phyloP scores from a whole-genome alignment of 225 moss, liverwort and hornwort genomes.

The Bryoerythrophyllum caledonicum region DNA sequence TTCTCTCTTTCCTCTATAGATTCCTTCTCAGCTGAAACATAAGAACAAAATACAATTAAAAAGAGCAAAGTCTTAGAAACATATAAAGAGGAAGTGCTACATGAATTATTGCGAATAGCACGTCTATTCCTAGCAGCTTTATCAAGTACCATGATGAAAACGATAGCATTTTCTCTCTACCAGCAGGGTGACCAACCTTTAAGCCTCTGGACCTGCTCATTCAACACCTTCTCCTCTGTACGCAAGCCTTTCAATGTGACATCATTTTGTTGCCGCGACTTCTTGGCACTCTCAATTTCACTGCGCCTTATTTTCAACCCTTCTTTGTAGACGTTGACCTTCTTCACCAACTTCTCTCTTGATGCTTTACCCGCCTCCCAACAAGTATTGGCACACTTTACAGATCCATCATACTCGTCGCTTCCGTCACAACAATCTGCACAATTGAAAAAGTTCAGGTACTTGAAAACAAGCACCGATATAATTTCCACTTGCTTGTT shows the following conservation, averaged over 20 bases:
- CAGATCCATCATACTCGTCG: conserved; percentile 82
- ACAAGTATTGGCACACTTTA: conserved; percentile 67
- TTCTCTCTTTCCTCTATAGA: conserved; percentile 52
- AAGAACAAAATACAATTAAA: background rate
- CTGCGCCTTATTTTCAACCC: conserved; percentile 63
- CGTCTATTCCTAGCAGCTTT: conserved; percentile 8
- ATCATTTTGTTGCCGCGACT: conserved; percentile 58
- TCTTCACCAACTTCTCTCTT: conserved; percentile 81
- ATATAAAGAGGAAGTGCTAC: conserved; percentile 16
- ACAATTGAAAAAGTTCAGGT: conserved; percentile 11
- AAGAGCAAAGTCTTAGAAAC: conserved; percentile 6
- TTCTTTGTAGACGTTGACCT: conserved; percentile 69
- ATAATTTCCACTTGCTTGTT: background rate
- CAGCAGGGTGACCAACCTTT: conserved; percentile 41
- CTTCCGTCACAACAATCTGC: conserved; percentile 97
- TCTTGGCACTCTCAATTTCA: conserved; percentile 72
- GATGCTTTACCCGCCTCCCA: conserved; percentile 85
- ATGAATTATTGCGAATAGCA: conserved; percentile 14
- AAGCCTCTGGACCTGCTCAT: conserved; percentile 63
- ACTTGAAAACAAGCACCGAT: background rate
- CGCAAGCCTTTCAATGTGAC: conserved; percentile 45
- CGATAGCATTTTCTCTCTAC: conserved; percentile 10
- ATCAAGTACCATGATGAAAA: conserved; percentile 8
- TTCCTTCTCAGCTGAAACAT: conserved; percentile 51
- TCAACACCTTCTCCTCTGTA: conserved; percentile 62